Evolutionary conservation across 257 asterid genomes (phyloP).

Genomic region (Oldenlandia corymbosa): DNA sequence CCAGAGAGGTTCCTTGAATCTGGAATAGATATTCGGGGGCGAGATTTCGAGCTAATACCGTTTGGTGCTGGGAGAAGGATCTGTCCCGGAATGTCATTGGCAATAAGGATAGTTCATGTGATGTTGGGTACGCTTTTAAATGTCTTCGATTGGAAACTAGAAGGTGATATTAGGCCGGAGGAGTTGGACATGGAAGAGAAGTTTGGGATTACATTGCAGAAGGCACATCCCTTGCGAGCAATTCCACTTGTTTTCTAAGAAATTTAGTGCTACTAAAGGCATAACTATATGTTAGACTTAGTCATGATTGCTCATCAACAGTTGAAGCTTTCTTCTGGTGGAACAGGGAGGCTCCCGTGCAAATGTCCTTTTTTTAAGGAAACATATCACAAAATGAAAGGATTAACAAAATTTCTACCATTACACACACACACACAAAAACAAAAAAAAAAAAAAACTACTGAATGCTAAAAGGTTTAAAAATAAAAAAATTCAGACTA

Average conservation of each 20-base stretch:
- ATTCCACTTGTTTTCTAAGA: slow-evolving; percentile 8
- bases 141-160: slow-evolving; percentile 58
- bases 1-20: slow-evolving; percentile 54
- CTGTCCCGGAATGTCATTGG: slow-evolving; percentile 67
- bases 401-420: no score
- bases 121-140: slow-evolving; percentile 63
- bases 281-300: no score
- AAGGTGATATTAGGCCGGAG: slow-evolving; percentile 18
- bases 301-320: no score
- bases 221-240: slow-evolving; percentile 2
- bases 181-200: slow-evolving; percentile 4
- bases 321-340: no score
- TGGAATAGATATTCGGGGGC: slow-evolving; percentile 48
- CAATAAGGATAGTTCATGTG: slow-evolving; percentile 39
- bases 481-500: no score
- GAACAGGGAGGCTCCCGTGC: no score
- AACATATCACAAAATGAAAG: no score
- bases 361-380: no score
- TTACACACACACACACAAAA: no score
- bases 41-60: slow-evolving; percentile 61
- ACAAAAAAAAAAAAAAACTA: no score
- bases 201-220: slow-evolving; percentile 49
- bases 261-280: no score
- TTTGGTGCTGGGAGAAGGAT: slow-evolving; percentile 77
- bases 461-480: no score